phyloP scores from a whole-genome alignment of 1,139 yeast genomes.

The Taphrina wiesneri region DNA sequence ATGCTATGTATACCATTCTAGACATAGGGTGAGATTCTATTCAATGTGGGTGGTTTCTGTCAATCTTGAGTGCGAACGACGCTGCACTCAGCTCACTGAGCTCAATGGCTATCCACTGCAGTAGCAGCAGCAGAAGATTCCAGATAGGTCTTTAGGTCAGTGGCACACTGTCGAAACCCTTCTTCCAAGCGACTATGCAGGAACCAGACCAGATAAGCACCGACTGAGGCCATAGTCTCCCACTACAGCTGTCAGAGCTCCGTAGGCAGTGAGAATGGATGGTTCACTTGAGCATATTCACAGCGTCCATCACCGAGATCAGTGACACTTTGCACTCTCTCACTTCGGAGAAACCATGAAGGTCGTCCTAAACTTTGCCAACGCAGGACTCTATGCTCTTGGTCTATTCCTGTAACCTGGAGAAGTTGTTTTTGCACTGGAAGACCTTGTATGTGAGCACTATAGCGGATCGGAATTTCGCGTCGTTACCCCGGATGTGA shows the following conservation, averaged over 20 bases:
- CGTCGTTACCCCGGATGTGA: conserved; percentile 1
- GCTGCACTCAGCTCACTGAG: no score
- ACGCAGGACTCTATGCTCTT: background rate
- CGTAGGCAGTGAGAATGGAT: background rate
- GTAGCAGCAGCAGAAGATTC: no score
- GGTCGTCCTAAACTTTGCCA: conserved; percentile 11
- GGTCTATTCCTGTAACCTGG: background rate
- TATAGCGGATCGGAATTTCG: background rate
- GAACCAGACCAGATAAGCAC: conserved; percentile 3
- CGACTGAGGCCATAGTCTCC: conserved; percentile 10
- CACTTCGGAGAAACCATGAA: conserved; percentile 3
- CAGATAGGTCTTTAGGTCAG: conserved; percentile 7
- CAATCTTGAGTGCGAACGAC: no score
- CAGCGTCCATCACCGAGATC: background rate
- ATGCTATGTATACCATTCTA: no score
- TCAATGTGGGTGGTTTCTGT: no score
- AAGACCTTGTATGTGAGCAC: background rate
- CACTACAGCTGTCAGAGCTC: background rate
- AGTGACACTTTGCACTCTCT: conserved; percentile 7
- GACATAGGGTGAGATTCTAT: no score
- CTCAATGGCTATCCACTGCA: no score
- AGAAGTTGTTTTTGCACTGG: background rate
- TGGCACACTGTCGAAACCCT: conserved; percentile 5
- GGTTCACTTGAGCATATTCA: background rate
- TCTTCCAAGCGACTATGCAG: background rate